Conservation (phyloP, 2,329 filamentous ascomycete genomes). For the Beauveria asiatica region DNA sequence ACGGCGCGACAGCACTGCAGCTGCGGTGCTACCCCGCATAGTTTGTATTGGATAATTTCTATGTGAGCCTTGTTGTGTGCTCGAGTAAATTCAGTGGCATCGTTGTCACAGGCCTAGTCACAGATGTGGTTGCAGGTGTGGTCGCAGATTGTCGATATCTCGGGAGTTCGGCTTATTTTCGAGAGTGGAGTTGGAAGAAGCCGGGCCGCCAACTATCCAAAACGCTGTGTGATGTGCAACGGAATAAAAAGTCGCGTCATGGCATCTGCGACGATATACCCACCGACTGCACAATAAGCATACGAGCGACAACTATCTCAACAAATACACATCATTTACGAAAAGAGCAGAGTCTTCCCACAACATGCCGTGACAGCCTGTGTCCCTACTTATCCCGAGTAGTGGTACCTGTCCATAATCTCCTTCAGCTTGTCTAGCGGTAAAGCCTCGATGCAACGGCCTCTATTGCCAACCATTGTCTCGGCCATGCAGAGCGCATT, state of each 20-base stretch:
- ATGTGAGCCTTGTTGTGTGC: background rate
- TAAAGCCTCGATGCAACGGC: slow-evolving; percentile 36
- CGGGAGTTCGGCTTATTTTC: slow-evolving; percentile 8
- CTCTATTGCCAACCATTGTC: slow-evolving; percentile 42
- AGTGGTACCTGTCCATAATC: slow-evolving; percentile 30
- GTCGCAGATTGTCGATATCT: background rate
- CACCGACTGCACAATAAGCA: too few species aligned
- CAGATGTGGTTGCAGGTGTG: background rate
- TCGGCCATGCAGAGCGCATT: slow-evolving; percentile 52
- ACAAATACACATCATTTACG: too few species aligned
- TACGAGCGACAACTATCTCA: too few species aligned
- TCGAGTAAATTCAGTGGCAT: background rate
- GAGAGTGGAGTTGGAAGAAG: slow-evolving; percentile 6
- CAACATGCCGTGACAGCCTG: background rate
- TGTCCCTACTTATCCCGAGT: background rate
- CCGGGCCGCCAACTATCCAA: background rate
- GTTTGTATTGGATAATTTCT: background rate
- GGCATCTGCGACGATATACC: background rate
- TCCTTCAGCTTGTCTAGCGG: slow-evolving; percentile 35
- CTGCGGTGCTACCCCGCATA: slow-evolving; percentile 15
- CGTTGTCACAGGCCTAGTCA: background rate
- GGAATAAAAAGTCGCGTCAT: background rate
- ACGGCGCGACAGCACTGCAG: slow-evolving; percentile 13
- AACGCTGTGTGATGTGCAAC: background rate
- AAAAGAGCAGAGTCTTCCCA: background rate